These are phyloP conservation scores for Nannochloris sp. DNA, from an alignment of 139 green algal species.

Conservation along the genomic window DNA sequence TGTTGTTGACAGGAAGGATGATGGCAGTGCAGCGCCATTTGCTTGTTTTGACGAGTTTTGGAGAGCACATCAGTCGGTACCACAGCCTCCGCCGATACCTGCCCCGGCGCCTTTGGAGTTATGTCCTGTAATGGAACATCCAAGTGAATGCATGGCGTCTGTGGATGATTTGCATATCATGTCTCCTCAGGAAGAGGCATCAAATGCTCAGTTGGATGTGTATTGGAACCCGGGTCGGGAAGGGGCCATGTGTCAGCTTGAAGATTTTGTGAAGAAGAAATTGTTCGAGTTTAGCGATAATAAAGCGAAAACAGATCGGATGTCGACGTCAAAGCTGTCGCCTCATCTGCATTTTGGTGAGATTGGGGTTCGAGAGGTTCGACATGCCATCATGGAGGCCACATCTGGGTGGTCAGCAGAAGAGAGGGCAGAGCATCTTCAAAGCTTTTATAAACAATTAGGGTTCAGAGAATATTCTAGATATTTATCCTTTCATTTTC, in stretches of 20 bases:
- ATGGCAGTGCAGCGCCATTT: constrained; percentile 45
- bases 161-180: constrained; percentile 62
- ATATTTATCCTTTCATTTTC: constrained; percentile 93
- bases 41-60: constrained; percentile 75
- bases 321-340: constrained; percentile 72
- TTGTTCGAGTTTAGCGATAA: constrained; percentile 60
- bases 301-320: constrained; percentile 65
- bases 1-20: constrained; percentile 45
- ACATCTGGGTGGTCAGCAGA: neutral
- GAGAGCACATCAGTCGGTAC: constrained; percentile 30
- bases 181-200: constrained; percentile 54
- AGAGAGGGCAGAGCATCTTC: constrained; percentile 11
- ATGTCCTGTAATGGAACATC: constrained; percentile 32
- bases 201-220: constrained; percentile 61
- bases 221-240: constrained; percentile 66
- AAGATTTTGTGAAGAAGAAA: constrained; percentile 53
- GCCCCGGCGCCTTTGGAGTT: constrained; percentile 27
- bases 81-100: constrained; percentile 42
- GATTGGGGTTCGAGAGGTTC: constrained; percentile 65
- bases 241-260: constrained; percentile 48
- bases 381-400: constrained; percentile 35
- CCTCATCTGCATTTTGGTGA: constrained; percentile 88
- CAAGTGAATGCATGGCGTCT: constrained; percentile 4
- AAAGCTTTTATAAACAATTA: constrained; percentile 75
- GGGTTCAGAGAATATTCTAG: constrained; percentile 81